These are phyloP conservation scores for Lentinula sp. DNA, from an alignment of 768 basidiomycete genomes.

Conservation along the genomic window DNA sequence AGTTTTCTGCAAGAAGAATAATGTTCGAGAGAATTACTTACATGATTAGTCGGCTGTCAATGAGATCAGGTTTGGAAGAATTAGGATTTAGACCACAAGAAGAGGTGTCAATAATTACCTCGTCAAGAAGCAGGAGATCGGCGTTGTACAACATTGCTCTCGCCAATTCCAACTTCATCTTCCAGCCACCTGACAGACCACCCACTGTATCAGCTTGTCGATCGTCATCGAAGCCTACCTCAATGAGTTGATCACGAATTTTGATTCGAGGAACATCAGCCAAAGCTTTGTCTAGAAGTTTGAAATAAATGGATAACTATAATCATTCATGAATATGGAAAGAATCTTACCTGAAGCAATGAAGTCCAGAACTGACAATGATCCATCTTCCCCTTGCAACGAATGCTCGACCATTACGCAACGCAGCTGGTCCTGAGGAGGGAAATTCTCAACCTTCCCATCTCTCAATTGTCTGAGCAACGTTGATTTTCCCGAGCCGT, in stretches of 20 bases:
- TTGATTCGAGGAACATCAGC: conserved; percentile 54
- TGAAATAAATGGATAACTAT: background rate
- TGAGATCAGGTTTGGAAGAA: background rate
- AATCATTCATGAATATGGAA: conserved; percentile 12
- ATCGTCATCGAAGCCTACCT: conserved; percentile 87
- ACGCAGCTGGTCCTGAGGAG: conserved; percentile 77
- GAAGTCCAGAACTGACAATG: conserved; percentile 80
- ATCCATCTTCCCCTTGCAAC: conserved; percentile 88
- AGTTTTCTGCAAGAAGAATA: conserved; percentile 10
- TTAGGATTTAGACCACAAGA: conserved; percentile 5
- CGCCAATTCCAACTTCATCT: conserved; percentile 97
- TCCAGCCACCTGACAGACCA: conserved; percentile 95
- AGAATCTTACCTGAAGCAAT: conserved; percentile 61
- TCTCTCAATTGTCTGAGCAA: conserved; percentile 94
- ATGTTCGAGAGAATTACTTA: conserved; percentile 30
- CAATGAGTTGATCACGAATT: conserved; percentile 73
- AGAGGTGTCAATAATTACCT: conserved; percentile 36
- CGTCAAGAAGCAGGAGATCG: conserved; percentile 78
- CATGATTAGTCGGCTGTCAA: conserved; percentile 82
- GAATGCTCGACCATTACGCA: conserved; percentile 98
- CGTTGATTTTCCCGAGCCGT: conserved; percentile 94
- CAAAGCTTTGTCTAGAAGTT: conserved; percentile 58
- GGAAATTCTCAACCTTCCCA: conserved; percentile 95
- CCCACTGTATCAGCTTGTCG: conserved; percentile 84
- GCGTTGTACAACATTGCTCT: conserved; percentile 97